phyloP scores from a whole-genome alignment of 169 alveolate species.

The Plasmodium reichenowi region DNA sequence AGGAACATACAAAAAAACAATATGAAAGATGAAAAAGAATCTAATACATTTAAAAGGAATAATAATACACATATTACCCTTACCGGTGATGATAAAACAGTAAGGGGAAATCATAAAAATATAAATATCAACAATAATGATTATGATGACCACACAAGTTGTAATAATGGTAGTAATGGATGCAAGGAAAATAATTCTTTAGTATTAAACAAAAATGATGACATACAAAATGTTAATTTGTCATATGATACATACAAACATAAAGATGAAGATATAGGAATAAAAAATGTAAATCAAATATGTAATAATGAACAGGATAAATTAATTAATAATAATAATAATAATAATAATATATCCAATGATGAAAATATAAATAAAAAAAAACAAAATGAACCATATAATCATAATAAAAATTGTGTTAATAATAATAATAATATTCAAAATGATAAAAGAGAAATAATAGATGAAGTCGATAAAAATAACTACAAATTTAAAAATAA shows the following conservation, averaged over 20 bases:
- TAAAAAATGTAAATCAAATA: not conserved
- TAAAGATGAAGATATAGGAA: not conserved
- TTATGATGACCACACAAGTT: not conserved
- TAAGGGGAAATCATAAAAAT: not conserved
- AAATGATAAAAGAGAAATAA: conserved; percentile 1
- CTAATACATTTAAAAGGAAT: not conserved
- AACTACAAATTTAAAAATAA: not conserved
- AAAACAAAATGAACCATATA: not conserved
- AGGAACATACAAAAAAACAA: not conserved
- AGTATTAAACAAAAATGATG: not conserved
- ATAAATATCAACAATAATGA: not conserved
- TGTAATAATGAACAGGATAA: too few relatives aligned
- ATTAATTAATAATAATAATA: too few relatives aligned
- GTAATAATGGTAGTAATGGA: not conserved
- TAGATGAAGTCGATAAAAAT: not conserved
- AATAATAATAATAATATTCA: not conserved
- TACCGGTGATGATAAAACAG: not conserved
- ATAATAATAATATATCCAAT: not conserved
- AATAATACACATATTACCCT: not conserved
- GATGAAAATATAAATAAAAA: not conserved
- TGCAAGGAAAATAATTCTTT: not conserved
- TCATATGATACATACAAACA: not conserved
- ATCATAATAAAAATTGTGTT: not conserved
- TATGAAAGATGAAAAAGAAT: not conserved
- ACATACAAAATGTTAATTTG: not conserved